Evolutionary conservation across 345 rosid species (phyloP), one percentile per base, ranked within the genome.

Genomic region (Geranium brycei): DNA sequence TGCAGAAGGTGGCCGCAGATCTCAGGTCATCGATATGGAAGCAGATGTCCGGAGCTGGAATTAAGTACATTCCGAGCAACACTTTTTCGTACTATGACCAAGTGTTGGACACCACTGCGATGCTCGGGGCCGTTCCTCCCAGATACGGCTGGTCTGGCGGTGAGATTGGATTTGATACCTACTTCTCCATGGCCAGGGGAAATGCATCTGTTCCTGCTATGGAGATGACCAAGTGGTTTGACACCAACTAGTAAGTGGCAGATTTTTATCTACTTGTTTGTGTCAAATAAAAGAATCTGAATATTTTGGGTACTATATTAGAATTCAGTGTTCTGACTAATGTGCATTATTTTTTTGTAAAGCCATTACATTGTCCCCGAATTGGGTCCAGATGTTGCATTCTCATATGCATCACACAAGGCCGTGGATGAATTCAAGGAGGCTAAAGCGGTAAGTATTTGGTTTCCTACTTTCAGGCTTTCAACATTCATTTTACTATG

Each of bases 161-260:
- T 1, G 95, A 92, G 91, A 92, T 92, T 11, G 96, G 88, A 6
- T 82, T 86, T 0, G 91, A 84, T 61, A 74, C 78, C 55, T 92
- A 79, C 84, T 92, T 92, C 78, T 92, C 98, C 61, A 89, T 92
- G 96, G 98, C 96, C 64, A 87, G 98, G 82, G 98, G 98, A 61
- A 92, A 92, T 63, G 98, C 98, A 73, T 70, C 91, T 60, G 95
- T 86, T 5, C 97, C 98, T 1, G 98, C 98, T 55, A 92, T 92
- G 98, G 98, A 92, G 74, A 92, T 92, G 98, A 92, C 97, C 79
- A 92, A 92, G 91, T 92, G 98, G 98, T 89, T 92, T 66, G 98
- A 92, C 83, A 92, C 98, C 82, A 92, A 92, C 89, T 92, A 92
- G 98, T 92, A 77, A 85, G 98, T 92, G 62, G 62, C 17, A 19